Conservation (phyloP, 345 rosid genomes). For the Gossypium sturtianum region DNA sequence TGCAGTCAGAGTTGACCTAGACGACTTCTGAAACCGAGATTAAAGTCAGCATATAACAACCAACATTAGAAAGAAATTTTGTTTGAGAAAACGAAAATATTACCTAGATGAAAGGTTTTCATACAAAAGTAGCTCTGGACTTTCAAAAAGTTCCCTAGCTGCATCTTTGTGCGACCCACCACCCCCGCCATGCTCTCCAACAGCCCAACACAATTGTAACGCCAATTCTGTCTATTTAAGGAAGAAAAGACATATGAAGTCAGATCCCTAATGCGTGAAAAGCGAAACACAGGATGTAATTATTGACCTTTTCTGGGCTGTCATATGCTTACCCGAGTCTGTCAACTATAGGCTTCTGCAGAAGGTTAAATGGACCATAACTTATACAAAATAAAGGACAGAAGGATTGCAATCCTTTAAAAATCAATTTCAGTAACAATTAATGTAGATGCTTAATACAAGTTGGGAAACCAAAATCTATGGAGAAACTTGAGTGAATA, state of each 20-base stretch:
- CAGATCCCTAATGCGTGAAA: not conserved
- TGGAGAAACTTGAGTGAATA: no score
- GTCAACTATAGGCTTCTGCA: conserved; percentile 89
- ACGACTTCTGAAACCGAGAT: not conserved
- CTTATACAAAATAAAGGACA: not conserved
- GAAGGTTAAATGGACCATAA: conserved; percentile 5
- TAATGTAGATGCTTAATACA: not conserved
- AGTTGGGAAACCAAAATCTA: not conserved
- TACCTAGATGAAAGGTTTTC: conserved; percentile 91
- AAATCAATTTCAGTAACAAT: not conserved
- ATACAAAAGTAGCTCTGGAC: conserved; percentile 78
- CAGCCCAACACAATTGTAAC: conserved; percentile 89
- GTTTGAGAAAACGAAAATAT: not conserved
- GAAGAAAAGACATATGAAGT: not conserved
- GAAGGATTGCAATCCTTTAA: not conserved
- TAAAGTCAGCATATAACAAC: conserved; percentile 2
- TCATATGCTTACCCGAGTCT: conserved; percentile 95
- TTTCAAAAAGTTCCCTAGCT: conserved; percentile 96
- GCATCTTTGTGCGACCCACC: conserved; percentile 80
- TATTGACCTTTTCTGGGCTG: conserved; percentile 71
- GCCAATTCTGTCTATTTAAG: conserved; percentile 70
- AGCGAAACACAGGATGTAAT: conserved; percentile 10
- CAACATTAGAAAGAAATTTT: not conserved
- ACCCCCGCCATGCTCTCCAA: conserved; percentile 95
- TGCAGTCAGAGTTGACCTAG: no score